These are phyloP conservation scores for Colletotrichum godetiae DNA, from an alignment of 2,329 filamentous ascomycete genomes.

Conservation along the genomic window DNA sequence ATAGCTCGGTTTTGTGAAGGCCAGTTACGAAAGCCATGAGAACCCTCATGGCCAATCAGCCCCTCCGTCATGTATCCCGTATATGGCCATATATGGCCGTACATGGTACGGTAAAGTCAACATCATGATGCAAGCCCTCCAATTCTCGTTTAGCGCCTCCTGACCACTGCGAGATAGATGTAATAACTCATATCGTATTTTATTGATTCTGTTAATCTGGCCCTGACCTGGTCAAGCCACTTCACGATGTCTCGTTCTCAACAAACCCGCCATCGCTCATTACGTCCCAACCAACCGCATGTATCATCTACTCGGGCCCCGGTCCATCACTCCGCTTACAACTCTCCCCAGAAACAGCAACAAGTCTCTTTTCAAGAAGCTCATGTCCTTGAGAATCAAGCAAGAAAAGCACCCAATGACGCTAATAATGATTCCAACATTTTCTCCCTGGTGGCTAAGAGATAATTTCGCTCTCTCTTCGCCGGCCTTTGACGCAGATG, in stretches of 20 bases:
- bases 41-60: slow-evolving; percentile 14
- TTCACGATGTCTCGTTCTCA: not conserved
- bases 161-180: not conserved
- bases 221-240: not conserved
- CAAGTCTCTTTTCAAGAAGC: slow-evolving; percentile 19
- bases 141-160: not conserved
- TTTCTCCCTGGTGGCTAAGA: not conserved
- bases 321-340: not conserved
- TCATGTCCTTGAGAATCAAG: slow-evolving; percentile 23
- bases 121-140: slow-evolving; percentile 3
- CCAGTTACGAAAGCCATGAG: not conserved
- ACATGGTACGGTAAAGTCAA: not conserved
- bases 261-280: not conserved
- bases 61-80: slow-evolving; percentile 1
- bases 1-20: not conserved
- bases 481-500: slow-evolving; percentile 5
- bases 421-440: not conserved
- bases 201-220: slow-evolving; percentile 5
- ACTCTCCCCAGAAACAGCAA: not conserved
- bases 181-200: not conserved
- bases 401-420: slow-evolving; percentile 23
- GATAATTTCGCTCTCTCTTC: not conserved
- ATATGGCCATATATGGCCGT: not conserved
- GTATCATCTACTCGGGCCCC: not conserved
- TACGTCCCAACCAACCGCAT: not conserved